Base-by-base conservation (phyloP, 202 grass and related monocot species). In the Hordeum pubiflorum region DNA sequence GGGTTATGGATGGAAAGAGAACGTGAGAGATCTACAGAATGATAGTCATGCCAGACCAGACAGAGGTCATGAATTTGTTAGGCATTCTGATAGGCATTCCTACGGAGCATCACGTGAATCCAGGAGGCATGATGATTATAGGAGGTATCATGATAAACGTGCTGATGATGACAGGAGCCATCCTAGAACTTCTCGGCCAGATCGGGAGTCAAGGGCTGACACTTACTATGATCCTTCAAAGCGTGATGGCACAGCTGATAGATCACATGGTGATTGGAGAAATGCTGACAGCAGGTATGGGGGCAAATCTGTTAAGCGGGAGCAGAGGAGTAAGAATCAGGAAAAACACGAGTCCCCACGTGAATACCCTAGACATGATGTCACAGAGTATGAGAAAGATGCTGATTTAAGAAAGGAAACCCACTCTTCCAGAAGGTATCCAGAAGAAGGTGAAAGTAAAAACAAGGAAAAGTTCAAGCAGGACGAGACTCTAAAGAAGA, bases 61-160 rank as follows among this genome's bases (percentile, higher is more conserved):
- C 38, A 91, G 72, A 89, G 83, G 66, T 75, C 77, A 94, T 75
- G 94, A 89, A 31, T 86, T 62, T 70, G 74, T 69, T 58, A 94
- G 80, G 39, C 63, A 91, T 69, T 86, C 71, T 50, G 79, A 91
- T 58, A 85, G 79, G 65, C 33, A 94, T 69, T 83, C 83, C 34
- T 82, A 85, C 78, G 86, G 82, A 83, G 55, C 72, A 78, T 83
- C 81, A 41, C 81, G 54, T 59, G 86, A 87, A 22, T 78, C 82
- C 27, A 86, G 48, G 75, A 89, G 78, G 82, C 90, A 87, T 89
- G 89, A 89, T 80, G 92, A 94, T 86, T 63, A 84, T 81, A 88
- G 84, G 83, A 91, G 79, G 83, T 90, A 88, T 78, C 88, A 79
- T 83, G 75, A 76, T 83, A 92, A 76, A 41, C 76, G 34, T 67